A percentile compares a stretch with the other conserved stretches of the same genome.
Evolutionary conservation across 805 yeast species (phyloP).

Genomic region (Torulaspora quercuum): DNA sequence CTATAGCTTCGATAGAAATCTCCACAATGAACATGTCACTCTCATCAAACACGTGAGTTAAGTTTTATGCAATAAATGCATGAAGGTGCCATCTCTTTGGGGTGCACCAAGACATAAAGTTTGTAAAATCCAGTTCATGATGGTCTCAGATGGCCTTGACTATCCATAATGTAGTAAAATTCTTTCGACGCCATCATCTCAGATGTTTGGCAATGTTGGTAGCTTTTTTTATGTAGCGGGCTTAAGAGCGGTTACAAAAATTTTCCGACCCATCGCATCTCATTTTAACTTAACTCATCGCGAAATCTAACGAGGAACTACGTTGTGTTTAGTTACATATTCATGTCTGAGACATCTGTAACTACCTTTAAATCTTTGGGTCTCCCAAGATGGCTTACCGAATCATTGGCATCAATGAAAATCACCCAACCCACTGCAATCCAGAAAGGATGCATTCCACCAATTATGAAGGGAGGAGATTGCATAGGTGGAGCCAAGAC

Average conservation of each 20-base stretch:
- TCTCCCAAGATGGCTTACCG: conserved; percentile 80
- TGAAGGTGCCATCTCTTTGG: too few relatives aligned
- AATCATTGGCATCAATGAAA: conserved; percentile 75
- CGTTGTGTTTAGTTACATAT: background rate
- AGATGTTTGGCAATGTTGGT: too few relatives aligned
- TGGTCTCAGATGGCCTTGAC: too few relatives aligned
- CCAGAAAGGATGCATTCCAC: conserved; percentile 85
- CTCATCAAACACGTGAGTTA: too few relatives aligned
- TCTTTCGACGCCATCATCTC: too few relatives aligned
- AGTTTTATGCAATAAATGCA: too few relatives aligned
- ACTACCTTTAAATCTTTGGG: conserved; percentile 59
- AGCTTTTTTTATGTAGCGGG: conserved; percentile 2
- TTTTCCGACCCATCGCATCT: conserved; percentile 15
- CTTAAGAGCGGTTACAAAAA: conserved; percentile 9
- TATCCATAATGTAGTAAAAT: too few relatives aligned
- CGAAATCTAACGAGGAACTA: background rate
- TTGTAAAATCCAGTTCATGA: too few relatives aligned
- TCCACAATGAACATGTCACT: too few relatives aligned
- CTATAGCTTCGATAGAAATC: too few relatives aligned
- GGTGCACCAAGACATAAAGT: too few relatives aligned
- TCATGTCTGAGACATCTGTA: conserved; percentile 14
- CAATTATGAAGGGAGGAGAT: conserved; percentile 70
- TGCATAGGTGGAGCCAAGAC: conserved; percentile 98
- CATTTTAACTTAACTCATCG: too few relatives aligned
- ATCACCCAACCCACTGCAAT: conserved; percentile 81